phyloP scores from a whole-genome alignment of 2,329 filamentous ascomycete genomes.

The Scolecobasidium constrictum region DNA sequence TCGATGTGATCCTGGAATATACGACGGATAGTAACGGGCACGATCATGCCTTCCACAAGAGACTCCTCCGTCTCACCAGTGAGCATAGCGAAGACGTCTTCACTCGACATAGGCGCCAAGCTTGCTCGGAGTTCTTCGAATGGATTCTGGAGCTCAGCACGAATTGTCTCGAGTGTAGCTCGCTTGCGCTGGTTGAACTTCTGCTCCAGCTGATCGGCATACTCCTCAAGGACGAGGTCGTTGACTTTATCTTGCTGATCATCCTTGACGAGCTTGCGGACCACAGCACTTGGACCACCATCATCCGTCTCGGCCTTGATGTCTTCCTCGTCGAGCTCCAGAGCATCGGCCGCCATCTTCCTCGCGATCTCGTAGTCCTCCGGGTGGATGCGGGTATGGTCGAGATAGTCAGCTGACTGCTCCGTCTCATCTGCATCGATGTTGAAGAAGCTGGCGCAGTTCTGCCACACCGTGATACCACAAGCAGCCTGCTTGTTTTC shows the following conservation, averaged over 20 bases:
- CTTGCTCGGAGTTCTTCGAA: conserved; percentile 88
- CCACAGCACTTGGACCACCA: conserved; percentile 78
- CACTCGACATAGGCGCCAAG: conserved; percentile 57
- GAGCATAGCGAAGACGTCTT: conserved; percentile 91
- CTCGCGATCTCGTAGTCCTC: conserved; percentile 97
- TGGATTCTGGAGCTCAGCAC: conserved; percentile 80
- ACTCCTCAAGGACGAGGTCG: conserved; percentile 90
- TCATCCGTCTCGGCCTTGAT: conserved; percentile 91
- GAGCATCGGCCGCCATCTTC: conserved; percentile 95
- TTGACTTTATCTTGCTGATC: conserved; percentile 92
- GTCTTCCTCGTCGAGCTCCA: conserved; percentile 95
- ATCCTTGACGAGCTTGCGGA: conserved; percentile 89
- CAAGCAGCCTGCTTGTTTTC: conserved; percentile 74
- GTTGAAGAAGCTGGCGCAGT: conserved; percentile 90
- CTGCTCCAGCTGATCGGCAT: conserved; percentile 85
- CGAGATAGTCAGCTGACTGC: conserved; percentile 76
- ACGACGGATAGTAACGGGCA: conserved; percentile 78
- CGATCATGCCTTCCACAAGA: conserved; percentile 79
- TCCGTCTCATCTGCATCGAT: conserved; percentile 81
- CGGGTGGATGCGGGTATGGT: conserved; percentile 93
- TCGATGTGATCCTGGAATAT: conserved; percentile 90
- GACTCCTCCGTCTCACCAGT: conserved; percentile 85
- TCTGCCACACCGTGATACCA: conserved; percentile 85
- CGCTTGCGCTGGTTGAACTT: conserved; percentile 93
- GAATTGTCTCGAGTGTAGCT: conserved; percentile 90